phyloP scores from a whole-genome alignment of 2,329 filamentous ascomycete species.

The Emergomyces orientalis region DNA sequence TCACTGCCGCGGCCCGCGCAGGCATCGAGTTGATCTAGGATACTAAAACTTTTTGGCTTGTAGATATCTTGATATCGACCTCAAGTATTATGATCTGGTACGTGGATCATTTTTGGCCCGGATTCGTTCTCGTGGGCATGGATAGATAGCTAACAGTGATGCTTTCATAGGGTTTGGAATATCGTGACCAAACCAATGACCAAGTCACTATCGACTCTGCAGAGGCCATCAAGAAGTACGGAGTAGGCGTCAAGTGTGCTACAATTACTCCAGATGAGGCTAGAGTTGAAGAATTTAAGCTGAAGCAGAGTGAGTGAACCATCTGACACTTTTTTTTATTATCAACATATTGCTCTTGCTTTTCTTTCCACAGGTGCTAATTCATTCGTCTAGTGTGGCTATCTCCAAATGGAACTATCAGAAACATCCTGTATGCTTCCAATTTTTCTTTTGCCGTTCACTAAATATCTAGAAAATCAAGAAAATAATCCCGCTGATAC shows the following conservation, averaged over 20 bases:
- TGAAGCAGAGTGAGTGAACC: conserved; percentile 78
- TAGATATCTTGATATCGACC: conserved; percentile 83
- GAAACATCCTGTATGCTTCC: conserved; percentile 49
- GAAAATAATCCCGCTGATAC: conserved; percentile 17
- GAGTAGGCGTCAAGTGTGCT: conserved; percentile 96
- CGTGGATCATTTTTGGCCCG: conserved; percentile 20
- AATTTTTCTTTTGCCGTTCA: neutral
- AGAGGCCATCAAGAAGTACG: conserved; percentile 98
- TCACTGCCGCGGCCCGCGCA: conserved; percentile 2
- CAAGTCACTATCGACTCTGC: conserved; percentile 92
- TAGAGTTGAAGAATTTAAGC: conserved; percentile 92
- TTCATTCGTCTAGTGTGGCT: conserved; percentile 66
- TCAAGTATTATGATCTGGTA: conserved; percentile 91
- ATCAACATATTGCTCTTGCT: no score
- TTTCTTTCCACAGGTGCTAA: no score
- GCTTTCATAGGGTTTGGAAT: conserved; percentile 59
- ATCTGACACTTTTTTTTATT: conserved; percentile 12
- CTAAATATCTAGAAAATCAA: neutral
- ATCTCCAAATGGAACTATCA: conserved; percentile 83
- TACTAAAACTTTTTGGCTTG: neutral
- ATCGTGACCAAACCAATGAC: conserved; percentile 93
- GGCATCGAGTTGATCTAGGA: conserved; percentile 7
- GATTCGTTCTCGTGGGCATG: neutral
- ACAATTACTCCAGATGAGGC: conserved; percentile 98
- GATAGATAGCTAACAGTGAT: conserved; percentile 8